A percentile compares a stretch with the other conserved stretches of the same genome.
Conservation (phyloP, 331 rosid species). For the Arachis monticola region DNA sequence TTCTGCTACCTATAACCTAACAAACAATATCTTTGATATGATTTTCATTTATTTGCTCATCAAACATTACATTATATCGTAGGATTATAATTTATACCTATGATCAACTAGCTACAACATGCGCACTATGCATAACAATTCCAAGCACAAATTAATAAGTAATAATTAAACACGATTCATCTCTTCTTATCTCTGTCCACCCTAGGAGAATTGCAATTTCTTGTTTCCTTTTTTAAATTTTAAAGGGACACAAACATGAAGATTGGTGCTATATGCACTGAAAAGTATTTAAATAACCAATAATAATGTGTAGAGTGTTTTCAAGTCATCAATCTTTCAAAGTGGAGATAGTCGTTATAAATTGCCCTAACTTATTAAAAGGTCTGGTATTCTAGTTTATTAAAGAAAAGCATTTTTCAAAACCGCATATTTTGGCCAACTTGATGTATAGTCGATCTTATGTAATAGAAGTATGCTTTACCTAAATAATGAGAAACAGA, state of each 20-base stretch:
- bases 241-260: background rate
- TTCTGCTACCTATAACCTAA: constrained; percentile 39
- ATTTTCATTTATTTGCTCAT: constrained; percentile 24
- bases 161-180: background rate
- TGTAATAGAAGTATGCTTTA: too few relatives aligned
- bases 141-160: background rate
- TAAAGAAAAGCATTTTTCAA: background rate
- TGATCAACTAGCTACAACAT: background rate
- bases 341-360: background rate
- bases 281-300: background rate
- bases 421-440: background rate
- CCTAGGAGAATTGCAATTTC: background rate
- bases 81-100: background rate
- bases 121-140: background rate
- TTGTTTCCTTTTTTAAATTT: background rate
- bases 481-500: too few relatives aligned
- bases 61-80: background rate
- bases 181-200: background rate
- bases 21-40: constrained; percentile 36
- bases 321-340: too few relatives aligned
- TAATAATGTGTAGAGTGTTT: background rate
- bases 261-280: background rate
- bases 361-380: background rate
- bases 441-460: too few relatives aligned
- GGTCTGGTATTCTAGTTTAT: background rate